Percentiles rank a stretch among this genome's conserved stretches.
These are phyloP conservation scores for Stephanodiscus minutulus DNA, from an alignment of 108 stramenopile species.

Conservation along the genomic window DNA sequence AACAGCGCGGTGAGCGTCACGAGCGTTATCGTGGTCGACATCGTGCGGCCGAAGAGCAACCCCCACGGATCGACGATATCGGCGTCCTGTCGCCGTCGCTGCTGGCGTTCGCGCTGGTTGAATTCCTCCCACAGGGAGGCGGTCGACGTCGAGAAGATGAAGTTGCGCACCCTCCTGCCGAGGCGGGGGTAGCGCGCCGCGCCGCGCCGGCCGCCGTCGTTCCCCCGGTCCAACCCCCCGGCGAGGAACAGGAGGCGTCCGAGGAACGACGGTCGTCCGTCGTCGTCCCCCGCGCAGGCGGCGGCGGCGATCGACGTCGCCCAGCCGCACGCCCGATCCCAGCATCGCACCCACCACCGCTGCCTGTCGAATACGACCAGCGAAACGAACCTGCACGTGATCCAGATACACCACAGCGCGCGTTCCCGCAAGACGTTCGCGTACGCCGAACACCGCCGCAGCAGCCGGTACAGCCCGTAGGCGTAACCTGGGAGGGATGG, in stretches of 20 bases:
- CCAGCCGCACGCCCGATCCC: too few species aligned
- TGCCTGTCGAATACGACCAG: constrained; percentile 19
- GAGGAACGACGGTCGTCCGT: neutral
- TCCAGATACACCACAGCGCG: constrained; percentile 34
- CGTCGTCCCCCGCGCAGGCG: neutral
- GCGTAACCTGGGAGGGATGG: constrained; percentile 31
- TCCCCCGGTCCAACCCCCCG: neutral
- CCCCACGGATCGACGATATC: neutral
- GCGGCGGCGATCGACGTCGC: too few species aligned
- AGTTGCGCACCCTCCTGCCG: constrained; percentile 17
- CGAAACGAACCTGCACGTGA: constrained; percentile 21
- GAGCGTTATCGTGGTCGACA: neutral
- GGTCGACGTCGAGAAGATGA: constrained; percentile 30
- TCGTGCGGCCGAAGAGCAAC: too few species aligned
- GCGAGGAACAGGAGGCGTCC: neutral
- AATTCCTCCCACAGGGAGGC: constrained; percentile 44
- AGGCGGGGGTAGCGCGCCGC: neutral
- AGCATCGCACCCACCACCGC: constrained; percentile 13
- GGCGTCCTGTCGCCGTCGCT: neutral
- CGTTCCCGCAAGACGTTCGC: constrained; percentile 10
- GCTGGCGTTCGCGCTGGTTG: constrained; percentile 16
- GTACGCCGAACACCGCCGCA: neutral
- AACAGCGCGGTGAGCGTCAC: constrained; percentile 48
- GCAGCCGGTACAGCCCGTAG: constrained; percentile 12
- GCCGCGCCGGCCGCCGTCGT: neutral